Evolutionary conservation across 2,329 filamentous ascomycete genomes (phyloP).

Genomic region (Didymella arachidicola): DNA sequence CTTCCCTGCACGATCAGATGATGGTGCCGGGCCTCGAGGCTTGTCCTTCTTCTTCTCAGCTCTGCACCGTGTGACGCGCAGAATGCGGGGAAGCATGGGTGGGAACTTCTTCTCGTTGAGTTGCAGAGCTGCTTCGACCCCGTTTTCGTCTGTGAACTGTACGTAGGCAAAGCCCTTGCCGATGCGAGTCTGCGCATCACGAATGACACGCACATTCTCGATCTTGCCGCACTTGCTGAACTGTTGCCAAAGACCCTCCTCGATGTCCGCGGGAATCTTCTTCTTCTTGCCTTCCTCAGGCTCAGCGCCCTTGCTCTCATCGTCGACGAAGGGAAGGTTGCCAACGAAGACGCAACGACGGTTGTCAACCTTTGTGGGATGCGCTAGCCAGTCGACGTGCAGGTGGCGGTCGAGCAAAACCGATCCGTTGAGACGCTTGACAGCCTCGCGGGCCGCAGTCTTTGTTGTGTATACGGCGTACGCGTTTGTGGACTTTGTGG

Average conservation of each 20-base stretch:
- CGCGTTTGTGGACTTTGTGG: conserved; percentile 91
- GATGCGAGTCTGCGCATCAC: conserved; percentile 87
- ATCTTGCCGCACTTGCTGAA: conserved; percentile 81
- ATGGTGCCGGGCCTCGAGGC: conserved; percentile 41
- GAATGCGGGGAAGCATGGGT: conserved; percentile 85
- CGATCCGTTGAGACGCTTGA: conserved; percentile 80
- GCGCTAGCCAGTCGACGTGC: conserved; percentile 87
- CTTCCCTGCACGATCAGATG: conserved; percentile 34
- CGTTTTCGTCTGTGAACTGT: conserved; percentile 86
- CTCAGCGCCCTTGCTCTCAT: conserved; percentile 74
- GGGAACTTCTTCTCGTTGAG: conserved; percentile 92
- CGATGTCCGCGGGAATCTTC: conserved; percentile 80
- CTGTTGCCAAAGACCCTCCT: conserved; percentile 89
- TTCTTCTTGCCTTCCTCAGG: conserved; percentile 72
- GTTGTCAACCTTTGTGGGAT: conserved; percentile 83
- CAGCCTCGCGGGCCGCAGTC: conserved; percentile 77
- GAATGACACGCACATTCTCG: conserved; percentile 90
- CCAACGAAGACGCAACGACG: conserved; percentile 94
- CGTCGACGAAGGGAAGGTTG: conserved; percentile 94
- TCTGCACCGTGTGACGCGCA: conserved; percentile 88
- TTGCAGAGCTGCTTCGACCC: conserved; percentile 88
- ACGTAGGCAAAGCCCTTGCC: conserved; percentile 98
- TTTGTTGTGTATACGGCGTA: conserved; percentile 87
- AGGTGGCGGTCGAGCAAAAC: conserved; percentile 86
- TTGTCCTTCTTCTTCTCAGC: conserved; percentile 58